Evolutionary conservation across 345 rosid genomes (phyloP), one percentile per base, ranked within the genome.

Genomic region (Sisymbrium altissimum): DNA sequence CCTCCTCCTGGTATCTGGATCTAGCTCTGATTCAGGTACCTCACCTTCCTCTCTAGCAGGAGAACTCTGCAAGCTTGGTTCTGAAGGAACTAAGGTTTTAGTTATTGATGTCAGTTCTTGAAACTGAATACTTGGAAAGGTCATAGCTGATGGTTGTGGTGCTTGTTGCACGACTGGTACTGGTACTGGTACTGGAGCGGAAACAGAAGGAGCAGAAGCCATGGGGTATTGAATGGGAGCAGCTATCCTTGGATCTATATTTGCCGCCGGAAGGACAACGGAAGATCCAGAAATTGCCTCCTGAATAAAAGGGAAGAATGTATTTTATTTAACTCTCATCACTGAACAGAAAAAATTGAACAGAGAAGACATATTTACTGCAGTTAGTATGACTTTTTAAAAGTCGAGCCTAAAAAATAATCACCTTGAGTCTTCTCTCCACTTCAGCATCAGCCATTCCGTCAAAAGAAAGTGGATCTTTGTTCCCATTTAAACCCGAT

Each of bases 31-130:
- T 83, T 90, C 98, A 40, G 96, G 98, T 50, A 92, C 97, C 83
- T 96, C 99, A 45, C 99, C 99, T 80, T 96, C 99, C 85, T 92
- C 99, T 77, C 98, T 87, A 53, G 90, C 97, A 46, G 97, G 99
- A 73, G 99, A 96, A 82, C 80, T 84, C 70, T 86, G 97, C 86
- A 89, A 79, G 81, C 83, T 90, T 73, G 83, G 82, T 70, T 96
- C 98, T 55, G 86, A 72, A 70, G 83, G 86, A 82, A 83, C 87
- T 77, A 85, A 54, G 41, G 87, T 87, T 72, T 87, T 90, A 78
- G 82, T 78, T 71, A 80, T 58, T 27, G 88, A 64, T 71, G 91
- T 56, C n/a, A 76, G 84, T 61, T 80, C 83, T 54, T 86, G 83
- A 58, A 83, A 86, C 78, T 84, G 98, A 72, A 71, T 45, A 67